phyloP scores from a whole-genome alignment of 2,329 filamentous ascomycete species.

The Teratosphaeria nubilosa region DNA sequence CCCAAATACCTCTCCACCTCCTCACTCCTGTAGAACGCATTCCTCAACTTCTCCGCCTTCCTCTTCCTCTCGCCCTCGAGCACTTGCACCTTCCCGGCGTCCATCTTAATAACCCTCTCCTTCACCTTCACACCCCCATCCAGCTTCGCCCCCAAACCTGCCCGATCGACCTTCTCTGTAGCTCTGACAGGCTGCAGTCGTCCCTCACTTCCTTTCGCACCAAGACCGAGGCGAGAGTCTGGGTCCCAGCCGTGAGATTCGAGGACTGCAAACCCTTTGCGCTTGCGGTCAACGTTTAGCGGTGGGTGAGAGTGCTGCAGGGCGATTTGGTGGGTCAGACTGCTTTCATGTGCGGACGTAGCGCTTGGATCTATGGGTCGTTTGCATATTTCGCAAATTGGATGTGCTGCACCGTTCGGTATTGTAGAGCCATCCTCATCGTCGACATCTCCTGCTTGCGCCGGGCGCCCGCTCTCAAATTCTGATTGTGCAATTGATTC shows the following conservation, averaged over 20 bases:
- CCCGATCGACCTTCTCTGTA: slow-evolving; percentile 60
- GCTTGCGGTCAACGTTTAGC: slow-evolving; percentile 57
- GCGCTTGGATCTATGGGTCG: slow-evolving; percentile 18
- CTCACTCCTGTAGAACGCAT: slow-evolving; percentile 64
- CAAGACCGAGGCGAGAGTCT: slow-evolving; percentile 61
- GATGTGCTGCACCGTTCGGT: slow-evolving; percentile 4
- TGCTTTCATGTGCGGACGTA: slow-evolving; percentile 44
- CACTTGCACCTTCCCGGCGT: slow-evolving; percentile 60
- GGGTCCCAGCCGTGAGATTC: slow-evolving; percentile 64
- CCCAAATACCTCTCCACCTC: slow-evolving; percentile 68
- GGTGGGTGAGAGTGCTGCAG: slow-evolving; percentile 61
- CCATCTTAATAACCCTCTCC: slow-evolving; percentile 45
- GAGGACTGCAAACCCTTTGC: slow-evolving; percentile 60
- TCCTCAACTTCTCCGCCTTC: slow-evolving; percentile 41
- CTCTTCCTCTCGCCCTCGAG: slow-evolving; percentile 48
- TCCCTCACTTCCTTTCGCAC: slow-evolving; percentile 52
- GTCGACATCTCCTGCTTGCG: background rate
- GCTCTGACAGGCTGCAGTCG: slow-evolving; percentile 66
- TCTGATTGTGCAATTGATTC: background rate
- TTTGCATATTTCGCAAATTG: slow-evolving; percentile 27
- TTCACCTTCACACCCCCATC: slow-evolving; percentile 27
- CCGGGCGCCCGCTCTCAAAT: background rate
- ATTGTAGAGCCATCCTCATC: background rate
- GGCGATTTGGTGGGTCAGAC: slow-evolving; percentile 61
- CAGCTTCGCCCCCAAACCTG: slow-evolving; percentile 56